Evolutionary conservation across 257 asterid genomes (phyloP).

Genomic region (Parsonsia alboflavescens): DNA sequence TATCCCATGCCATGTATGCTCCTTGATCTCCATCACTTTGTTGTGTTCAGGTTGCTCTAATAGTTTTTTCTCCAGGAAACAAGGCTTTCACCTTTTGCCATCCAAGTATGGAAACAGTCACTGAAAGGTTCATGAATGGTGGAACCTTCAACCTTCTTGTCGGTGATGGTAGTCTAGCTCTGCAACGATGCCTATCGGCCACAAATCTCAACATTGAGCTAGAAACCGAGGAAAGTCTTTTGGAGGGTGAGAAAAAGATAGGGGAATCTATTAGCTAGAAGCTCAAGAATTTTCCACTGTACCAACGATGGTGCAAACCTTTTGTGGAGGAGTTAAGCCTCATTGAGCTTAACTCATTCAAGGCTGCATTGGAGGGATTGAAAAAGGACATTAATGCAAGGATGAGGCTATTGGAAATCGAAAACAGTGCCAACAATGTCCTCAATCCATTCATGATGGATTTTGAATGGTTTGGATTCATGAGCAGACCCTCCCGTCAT

Average conservation of each 20-base stretch:
- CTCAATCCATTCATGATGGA: not conserved
- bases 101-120: conserved; percentile 28
- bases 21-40: no score
- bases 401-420: conserved; percentile 1
- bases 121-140: conserved; percentile 18
- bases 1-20: no score
- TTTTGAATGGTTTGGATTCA: not conserved
- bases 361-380: conserved; percentile 12
- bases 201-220: conserved; percentile 29
- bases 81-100: conserved; percentile 40
- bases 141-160: not conserved
- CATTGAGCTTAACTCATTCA: conserved; percentile 20
- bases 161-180: conserved; percentile 16
- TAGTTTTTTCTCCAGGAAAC: conserved; percentile 36
- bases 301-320: conserved; percentile 34
- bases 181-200: conserved; percentile 15
- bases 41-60: conserved; percentile 30
- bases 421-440: not conserved
- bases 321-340: conserved; percentile 19
- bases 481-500: no score
- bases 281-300: conserved; percentile 13
- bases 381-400: conserved; percentile 17
- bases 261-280: no score
- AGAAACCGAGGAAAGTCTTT: not conserved
- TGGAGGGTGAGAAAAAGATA: not conserved